Conservation (phyloP, 768 basidiomycete genomes). For the Psilocybe sp. region DNA sequence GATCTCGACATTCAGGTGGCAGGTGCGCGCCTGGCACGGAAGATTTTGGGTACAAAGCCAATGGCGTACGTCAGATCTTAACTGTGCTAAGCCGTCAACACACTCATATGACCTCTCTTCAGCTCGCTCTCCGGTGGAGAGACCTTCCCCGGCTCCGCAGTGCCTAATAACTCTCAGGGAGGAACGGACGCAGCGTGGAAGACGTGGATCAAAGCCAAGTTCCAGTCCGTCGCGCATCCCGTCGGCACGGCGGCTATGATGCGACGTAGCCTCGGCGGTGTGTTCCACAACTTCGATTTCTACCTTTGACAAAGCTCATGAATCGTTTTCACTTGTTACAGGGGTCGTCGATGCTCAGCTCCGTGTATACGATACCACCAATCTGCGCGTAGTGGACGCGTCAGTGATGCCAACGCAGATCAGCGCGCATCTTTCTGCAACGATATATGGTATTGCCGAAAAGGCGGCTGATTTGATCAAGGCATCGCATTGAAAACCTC, state of each 20-base stretch:
- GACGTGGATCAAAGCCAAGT: slow-evolving; percentile 41
- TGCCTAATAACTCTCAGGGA: slow-evolving; percentile 40
- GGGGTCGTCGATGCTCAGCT: slow-evolving; percentile 47
- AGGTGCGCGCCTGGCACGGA: slow-evolving; percentile 40
- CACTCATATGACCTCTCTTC: neutral
- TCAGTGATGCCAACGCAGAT: slow-evolving; percentile 47
- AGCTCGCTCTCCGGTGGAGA: slow-evolving; percentile 40
- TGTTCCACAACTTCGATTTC: slow-evolving; percentile 3
- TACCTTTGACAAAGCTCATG: neutral
- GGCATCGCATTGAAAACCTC: slow-evolving; percentile 17
- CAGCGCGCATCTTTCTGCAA: slow-evolving; percentile 43
- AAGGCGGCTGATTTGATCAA: slow-evolving; percentile 53
- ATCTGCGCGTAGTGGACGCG: slow-evolving; percentile 52
- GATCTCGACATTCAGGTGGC: slow-evolving; percentile 52
- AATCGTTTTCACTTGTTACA: slow-evolving; percentile 13
- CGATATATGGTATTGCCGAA: slow-evolving; percentile 54
- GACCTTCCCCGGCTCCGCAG: slow-evolving; percentile 35
- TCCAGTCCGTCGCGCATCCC: slow-evolving; percentile 46
- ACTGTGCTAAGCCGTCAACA: neutral
- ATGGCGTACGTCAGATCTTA: slow-evolving; percentile 26
- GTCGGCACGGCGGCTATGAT: slow-evolving; percentile 47
- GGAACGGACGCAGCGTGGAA: slow-evolving; percentile 46
- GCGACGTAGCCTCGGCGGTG: slow-evolving; percentile 34
- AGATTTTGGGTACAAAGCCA: slow-evolving; percentile 38
- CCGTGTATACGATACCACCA: slow-evolving; percentile 43